Evolutionary conservation across 352 stramenopile genomes (phyloP), one percentile per base, ranked within the genome.

Genomic region (Pythium brassicae): DNA sequence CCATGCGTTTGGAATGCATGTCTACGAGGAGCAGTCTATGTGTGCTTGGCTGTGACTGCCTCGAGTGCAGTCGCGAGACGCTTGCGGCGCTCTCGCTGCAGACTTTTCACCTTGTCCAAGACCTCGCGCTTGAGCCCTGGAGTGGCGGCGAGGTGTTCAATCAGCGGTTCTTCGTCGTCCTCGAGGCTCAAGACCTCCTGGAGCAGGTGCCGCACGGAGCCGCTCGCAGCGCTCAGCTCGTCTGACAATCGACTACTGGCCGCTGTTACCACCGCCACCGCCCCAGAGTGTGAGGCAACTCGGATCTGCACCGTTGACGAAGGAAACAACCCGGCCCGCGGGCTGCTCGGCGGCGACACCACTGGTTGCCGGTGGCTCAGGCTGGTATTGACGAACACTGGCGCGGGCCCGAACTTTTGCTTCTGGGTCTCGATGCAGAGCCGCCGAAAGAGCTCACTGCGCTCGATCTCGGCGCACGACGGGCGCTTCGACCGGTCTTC

Each of bases 381-480:
- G 14, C 25, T 44, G 23, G 20, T 32, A 17, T 17, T 52, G 26
- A 32, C 14, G 19, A 5, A 19, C 25, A 34, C 4, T 4, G 32
- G 1, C 29, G 29, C 9, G 7, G 22, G 12, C 1, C 48, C 42
- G 17, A 45, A 59, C 10, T 37, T 37, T 26, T 55, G 55, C 37
- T 34, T 55, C 15, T 49, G 45, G 23, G 45, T 22, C 50, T 45
- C 40, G 47, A 62, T 44, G 49, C 19, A 35, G 29, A 49, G 7
- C 6, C 35, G 22, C 2, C 45, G 22, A 25, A 68, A 49, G 46
- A 59, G 25, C 22, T 60, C 62, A 26, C 35, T 57, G 4, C 57
- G 53, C 27, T 83, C 70, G n/a, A 92, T 84, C 5, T 78, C 74
- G 0, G 57, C 53, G 47, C 79, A 89, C 4, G 74, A 74, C 1